These are phyloP conservation scores for Dothistroma septosporum DNA, from an alignment of 2,329 filamentous ascomycete species.

Conservation along the genomic window DNA sequence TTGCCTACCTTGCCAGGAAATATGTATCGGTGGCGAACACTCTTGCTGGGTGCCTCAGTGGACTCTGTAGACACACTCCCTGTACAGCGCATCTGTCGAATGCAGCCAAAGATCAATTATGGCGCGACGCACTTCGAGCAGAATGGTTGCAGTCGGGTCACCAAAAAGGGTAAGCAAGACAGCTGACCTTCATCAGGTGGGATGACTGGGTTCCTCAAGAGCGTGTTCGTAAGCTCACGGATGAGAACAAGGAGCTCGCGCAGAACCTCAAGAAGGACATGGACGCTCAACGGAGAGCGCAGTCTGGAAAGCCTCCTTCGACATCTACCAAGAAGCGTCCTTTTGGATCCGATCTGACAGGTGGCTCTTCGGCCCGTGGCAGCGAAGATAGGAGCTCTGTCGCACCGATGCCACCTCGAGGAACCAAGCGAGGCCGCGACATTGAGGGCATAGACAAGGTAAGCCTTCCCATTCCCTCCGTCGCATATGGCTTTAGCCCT, in stretches of 20 bases:
- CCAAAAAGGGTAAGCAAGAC: background rate
- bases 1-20: background rate
- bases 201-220: constrained; percentile 97
- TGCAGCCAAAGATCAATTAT: background rate
- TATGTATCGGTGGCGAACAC: background rate
- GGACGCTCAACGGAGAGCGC: constrained; percentile 54
- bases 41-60: background rate
- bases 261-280: constrained; percentile 66
- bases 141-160: background rate
- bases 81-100: background rate
- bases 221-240: constrained; percentile 86
- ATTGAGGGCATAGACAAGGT: constrained; percentile 75
- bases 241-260: constrained; percentile 80
- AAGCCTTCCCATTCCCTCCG: constrained; percentile 23
- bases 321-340: constrained; percentile 52
- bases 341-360: constrained; percentile 52
- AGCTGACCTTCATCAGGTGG: constrained; percentile 56
- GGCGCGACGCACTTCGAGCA: background rate
- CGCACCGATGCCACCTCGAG: constrained; percentile 55
- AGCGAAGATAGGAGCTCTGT: constrained; percentile 72
- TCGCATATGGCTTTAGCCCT: background rate
- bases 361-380: constrained; percentile 58
- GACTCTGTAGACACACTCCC: background rate
- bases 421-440: constrained; percentile 70
- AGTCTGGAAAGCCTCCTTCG: constrained; percentile 39